These are phyloP conservation scores for Pistacia vera DNA, from an alignment of 345 rosid species.

Conservation along the genomic window DNA sequence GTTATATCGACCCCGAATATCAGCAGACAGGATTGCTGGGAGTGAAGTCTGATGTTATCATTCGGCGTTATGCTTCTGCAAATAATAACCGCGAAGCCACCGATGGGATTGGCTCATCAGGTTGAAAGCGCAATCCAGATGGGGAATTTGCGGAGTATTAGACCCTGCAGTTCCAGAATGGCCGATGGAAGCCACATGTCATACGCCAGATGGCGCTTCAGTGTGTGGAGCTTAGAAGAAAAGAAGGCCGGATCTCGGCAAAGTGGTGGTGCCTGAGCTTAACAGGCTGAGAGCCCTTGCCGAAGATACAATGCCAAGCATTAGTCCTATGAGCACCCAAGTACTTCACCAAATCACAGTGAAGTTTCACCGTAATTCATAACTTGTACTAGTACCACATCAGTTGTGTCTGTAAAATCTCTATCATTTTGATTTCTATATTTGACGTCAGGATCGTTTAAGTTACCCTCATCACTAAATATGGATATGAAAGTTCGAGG, in stretches of 20 bases:
- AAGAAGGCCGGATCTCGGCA: conserved; percentile 89
- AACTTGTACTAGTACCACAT: not conserved
- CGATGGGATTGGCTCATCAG: conserved; percentile 71
- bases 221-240: conserved; percentile 78
- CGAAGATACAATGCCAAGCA: conserved; percentile 46
- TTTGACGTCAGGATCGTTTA: conserved; percentile 42
- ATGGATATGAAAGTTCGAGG: conserved; percentile 38
- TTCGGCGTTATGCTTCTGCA: conserved; percentile 82
- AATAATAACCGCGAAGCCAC: conserved; percentile 76
- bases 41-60: conserved; percentile 81
- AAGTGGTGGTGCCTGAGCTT: conserved; percentile 66
- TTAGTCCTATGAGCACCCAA: conserved; percentile 24
- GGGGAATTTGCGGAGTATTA: conserved; percentile 49
- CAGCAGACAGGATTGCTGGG: conserved; percentile 80
- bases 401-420: not conserved
- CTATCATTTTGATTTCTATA: not conserved
- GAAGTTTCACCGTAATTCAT: conserved; percentile 23
- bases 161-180: conserved; percentile 71
- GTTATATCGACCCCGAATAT: conserved; percentile 93
- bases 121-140: conserved; percentile 65
- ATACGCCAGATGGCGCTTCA: conserved; percentile 61
- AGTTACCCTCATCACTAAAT: conserved; percentile 31
- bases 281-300: conserved; percentile 65
- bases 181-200: conserved; percentile 71
- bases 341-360: conserved; percentile 28